These are phyloP conservation scores for Vachellia collinsii DNA, from an alignment of 306 rosid species.

Conservation along the genomic window DNA sequence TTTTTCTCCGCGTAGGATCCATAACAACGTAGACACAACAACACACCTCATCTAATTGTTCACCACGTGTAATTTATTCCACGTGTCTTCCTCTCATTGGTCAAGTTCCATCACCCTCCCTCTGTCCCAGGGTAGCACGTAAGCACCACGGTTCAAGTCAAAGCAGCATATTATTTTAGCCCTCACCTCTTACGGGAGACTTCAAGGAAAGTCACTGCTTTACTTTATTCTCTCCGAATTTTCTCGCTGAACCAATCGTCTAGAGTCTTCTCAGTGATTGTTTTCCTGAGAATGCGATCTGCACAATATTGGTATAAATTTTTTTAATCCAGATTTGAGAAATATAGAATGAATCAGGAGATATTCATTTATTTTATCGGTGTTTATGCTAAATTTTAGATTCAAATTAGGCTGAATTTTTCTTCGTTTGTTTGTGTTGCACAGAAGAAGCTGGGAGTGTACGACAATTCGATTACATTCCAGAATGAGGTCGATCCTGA, in stretches of 20 bases:
- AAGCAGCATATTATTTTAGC: not conserved
- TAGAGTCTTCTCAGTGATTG: not conserved
- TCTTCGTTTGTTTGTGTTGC: conserved; percentile 26
- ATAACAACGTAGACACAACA: conserved; percentile 47
- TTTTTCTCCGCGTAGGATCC: not conserved
- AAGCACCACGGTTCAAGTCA: conserved; percentile 29
- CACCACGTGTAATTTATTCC: conserved; percentile 49
- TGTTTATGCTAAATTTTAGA: not conserved
- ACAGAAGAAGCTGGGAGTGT: conserved; percentile 47
- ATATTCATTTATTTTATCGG: not conserved
- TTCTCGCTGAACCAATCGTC: conserved; percentile 50
- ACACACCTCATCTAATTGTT: conserved; percentile 30
- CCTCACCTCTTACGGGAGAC: conserved; percentile 26
- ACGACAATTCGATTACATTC: conserved; percentile 23
- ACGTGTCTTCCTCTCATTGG: conserved; percentile 20
- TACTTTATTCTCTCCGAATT: not conserved
- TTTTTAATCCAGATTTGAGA: not conserved
- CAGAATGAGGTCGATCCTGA: conserved; percentile 62
- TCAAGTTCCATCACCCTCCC: fast-evolving
- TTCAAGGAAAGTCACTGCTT: not conserved
- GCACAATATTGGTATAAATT: conserved; percentile 34
- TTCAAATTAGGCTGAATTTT: conserved; percentile 3
- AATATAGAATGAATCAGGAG: not conserved
- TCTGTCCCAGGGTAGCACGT: conserved; percentile 40
- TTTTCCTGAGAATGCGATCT: conserved; percentile 63